phyloP scores from a whole-genome alignment of 305 asterid species.

The Rubia balearica region DNA sequence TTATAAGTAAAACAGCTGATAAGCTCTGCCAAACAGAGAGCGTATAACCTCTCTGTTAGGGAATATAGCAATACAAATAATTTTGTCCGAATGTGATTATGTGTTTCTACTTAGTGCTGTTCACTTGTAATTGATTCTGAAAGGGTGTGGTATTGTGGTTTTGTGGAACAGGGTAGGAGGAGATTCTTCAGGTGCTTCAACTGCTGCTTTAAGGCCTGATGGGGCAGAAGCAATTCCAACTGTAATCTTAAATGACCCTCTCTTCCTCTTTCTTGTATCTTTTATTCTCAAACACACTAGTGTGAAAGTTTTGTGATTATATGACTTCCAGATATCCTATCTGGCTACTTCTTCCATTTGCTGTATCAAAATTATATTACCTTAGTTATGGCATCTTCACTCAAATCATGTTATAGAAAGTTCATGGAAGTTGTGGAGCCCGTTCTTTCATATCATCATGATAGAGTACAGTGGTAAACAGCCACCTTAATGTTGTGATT shows the following conservation, averaged over 20 bases:
- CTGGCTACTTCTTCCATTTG: not conserved
- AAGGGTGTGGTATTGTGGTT: not conserved
- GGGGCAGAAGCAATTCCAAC: not conserved
- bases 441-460: not conserved
- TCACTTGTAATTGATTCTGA: not conserved
- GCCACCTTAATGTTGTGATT: no score
- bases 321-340: not conserved
- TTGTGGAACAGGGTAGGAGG: slow-evolving; percentile 53
- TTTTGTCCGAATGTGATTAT: not conserved
- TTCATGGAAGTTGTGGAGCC: not conserved
- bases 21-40: no score
- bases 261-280: not conserved
- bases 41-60: no score
- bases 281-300: not conserved
- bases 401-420: not conserved
- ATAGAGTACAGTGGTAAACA: not conserved
- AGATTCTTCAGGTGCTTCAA: slow-evolving; percentile 75
- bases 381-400: not conserved
- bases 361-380: not conserved
- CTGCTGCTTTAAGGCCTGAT: slow-evolving; percentile 68
- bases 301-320: not conserved
- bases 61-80: not conserved
- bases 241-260: not conserved
- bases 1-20: no score
- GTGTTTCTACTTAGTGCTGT: not conserved